phyloP scores from a whole-genome alignment of 2,329 filamentous ascomycete genomes.

The Acrocalymma vagum region DNA sequence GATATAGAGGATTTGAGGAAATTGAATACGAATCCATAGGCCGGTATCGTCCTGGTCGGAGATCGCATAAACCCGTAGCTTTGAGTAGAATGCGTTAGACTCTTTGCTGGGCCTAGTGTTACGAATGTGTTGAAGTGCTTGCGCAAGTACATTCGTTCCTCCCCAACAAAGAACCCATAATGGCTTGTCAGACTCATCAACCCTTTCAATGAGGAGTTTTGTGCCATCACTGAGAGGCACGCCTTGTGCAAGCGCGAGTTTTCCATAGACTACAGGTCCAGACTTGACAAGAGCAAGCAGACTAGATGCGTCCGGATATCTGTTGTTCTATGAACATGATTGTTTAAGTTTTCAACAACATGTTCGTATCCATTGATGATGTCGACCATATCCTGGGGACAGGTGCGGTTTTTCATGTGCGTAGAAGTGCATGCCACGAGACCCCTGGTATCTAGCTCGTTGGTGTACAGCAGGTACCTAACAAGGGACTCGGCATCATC shows the following conservation, averaged over 20 bases:
- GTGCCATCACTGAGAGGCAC: conserved; percentile 25
- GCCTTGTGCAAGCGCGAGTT: too few species aligned
- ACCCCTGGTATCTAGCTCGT: conserved; percentile 40
- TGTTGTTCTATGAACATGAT: conserved; percentile 52
- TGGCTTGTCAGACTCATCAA: conserved; percentile 41
- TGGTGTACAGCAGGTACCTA: conserved; percentile 35
- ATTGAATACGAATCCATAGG: conserved; percentile 60
- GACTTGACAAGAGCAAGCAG: too few species aligned
- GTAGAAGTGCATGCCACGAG: conserved; percentile 39
- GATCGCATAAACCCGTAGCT: conserved; percentile 50
- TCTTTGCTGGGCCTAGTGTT: conserved; percentile 25
- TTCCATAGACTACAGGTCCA: too few species aligned
- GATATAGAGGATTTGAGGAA: conserved; percentile 64
- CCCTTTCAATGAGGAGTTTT: conserved; percentile 28
- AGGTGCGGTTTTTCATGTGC: conserved; percentile 38
- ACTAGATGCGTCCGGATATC: conserved; percentile 51
- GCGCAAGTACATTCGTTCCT: conserved; percentile 59
- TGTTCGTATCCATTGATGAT: conserved; percentile 30
- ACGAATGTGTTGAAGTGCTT: conserved; percentile 52
- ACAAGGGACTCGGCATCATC: conserved; percentile 40
- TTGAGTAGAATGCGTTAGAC: conserved; percentile 21
- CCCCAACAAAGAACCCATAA: conserved; percentile 62
- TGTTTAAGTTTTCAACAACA: conserved; percentile 54
- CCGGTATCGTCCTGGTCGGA: conserved; percentile 66
- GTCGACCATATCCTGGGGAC: conserved; percentile 31